A percentile compares a stretch with the other conserved stretches of the same genome.
These are phyloP conservation scores for Oryza australiensis DNA, from an alignment of 176 grass and related monocot species.

Conservation along the genomic window DNA sequence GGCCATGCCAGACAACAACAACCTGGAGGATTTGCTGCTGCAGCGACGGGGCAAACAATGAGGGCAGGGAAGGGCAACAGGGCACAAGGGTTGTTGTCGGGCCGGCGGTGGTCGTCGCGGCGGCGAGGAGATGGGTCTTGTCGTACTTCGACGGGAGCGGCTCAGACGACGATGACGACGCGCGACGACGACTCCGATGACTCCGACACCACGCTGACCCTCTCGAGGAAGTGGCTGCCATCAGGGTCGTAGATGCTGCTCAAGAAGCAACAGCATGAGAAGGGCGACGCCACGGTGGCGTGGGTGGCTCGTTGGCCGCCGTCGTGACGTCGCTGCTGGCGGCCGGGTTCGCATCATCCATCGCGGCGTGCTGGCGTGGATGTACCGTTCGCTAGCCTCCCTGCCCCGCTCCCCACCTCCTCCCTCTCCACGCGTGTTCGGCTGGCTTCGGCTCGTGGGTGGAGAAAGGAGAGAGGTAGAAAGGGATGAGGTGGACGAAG, in stretches of 20 bases:
- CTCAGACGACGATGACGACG: conserved; percentile 40
- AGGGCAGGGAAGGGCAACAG: conserved; percentile 17
- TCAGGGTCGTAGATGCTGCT: conserved; percentile 64
- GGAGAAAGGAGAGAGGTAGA: no score
- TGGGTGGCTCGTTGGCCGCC: neutral
- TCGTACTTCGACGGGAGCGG: conserved; percentile 54
- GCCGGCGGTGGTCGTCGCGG: conserved; percentile 33
- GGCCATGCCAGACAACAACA: conserved; percentile 36
- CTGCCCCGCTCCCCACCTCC: no score
- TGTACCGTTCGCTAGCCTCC: no score
- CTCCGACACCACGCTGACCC: conserved; percentile 38
- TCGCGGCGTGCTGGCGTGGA: no score
- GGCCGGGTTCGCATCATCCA: no score
- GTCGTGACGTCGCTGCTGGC: no score
- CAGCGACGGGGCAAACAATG: conserved; percentile 61
- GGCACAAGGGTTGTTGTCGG: conserved; percentile 7
- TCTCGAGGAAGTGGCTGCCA: conserved; percentile 47
- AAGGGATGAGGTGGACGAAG: no score
- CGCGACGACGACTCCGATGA: neutral
- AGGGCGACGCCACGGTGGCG: neutral
- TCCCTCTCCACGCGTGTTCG: no score
- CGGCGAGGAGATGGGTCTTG: conserved; percentile 2
- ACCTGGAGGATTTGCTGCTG: conserved; percentile 71
- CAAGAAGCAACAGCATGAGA: conserved; percentile 67
- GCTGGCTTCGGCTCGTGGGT: no score